Evolutionary conservation across 78 protist species (phyloP).

Genomic region (Anaeramoeba flamelloides): DNA sequence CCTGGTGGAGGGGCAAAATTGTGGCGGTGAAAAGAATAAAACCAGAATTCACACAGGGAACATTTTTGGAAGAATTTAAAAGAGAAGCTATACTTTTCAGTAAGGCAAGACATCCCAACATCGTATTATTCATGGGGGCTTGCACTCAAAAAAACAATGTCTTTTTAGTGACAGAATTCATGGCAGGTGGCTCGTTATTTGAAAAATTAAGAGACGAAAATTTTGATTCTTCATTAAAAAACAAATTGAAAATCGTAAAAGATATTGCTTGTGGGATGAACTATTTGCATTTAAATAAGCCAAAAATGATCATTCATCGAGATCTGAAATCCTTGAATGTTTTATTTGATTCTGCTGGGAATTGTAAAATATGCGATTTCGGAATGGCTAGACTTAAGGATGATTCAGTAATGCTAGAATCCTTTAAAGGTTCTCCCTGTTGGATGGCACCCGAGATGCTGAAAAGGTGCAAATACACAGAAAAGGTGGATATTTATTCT

Average conservation of each 20-base stretch:
- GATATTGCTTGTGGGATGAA: slow-evolving; percentile 59
- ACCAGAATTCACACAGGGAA: neutral
- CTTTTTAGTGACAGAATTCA: slow-evolving; percentile 39
- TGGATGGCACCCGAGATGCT: slow-evolving; percentile 28
- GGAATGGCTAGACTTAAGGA: no score
- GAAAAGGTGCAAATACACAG: neutral
- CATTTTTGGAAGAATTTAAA: neutral
- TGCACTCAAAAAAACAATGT: slow-evolving; percentile 29
- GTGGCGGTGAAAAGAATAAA: no score
- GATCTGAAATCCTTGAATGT: slow-evolving; percentile 41
- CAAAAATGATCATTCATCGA: slow-evolving; percentile 42
- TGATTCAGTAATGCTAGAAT: no score
- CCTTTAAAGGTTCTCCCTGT: slow-evolving; percentile 7
- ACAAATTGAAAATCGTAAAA: slow-evolving; percentile 39
- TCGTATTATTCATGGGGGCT: slow-evolving; percentile 40
- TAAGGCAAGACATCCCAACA: slow-evolving; percentile 38
- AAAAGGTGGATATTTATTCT: slow-evolving; percentile 10
- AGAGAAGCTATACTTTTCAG: neutral
- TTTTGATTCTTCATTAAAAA: no score
- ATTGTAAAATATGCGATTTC: slow-evolving; percentile 40
- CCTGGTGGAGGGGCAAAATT: no score
- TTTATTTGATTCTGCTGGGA: slow-evolving; percentile 28
- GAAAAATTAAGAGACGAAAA: slow-evolving; percentile 32
- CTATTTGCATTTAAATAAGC: slow-evolving; percentile 60
- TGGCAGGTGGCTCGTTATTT: slow-evolving; percentile 38